Evolutionary conservation across 2,329 filamentous ascomycete genomes (phyloP), one percentile per base, ranked within the genome.

Genomic region (Colletotrichum cuscutae): DNA sequence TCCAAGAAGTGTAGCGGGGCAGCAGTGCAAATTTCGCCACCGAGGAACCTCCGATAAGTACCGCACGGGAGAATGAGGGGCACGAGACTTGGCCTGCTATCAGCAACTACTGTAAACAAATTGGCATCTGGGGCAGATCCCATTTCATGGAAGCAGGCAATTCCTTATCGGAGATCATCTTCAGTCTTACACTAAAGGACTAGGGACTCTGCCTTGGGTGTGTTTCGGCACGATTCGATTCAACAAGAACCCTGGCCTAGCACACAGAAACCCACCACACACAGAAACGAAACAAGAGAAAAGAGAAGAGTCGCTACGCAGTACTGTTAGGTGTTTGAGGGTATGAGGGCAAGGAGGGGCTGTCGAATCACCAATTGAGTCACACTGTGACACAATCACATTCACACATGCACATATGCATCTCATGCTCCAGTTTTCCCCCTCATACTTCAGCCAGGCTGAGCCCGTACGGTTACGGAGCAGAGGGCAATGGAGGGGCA

Each of bases 31-130:
- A 9, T 9, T 3, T 11, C 42, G 15, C 19, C 22, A 15, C 37
- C 66, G 59, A 69, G 53, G 11, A 58, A 65, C 52, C 35, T 65
- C 59, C 53, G 59, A 15, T 9, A 30, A 58, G 60, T 62, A 49
- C 32, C n/a, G 11, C 11, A 4, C 15, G 8, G 8, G 42, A 49
- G 42, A 22, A n/a, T 49, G 19, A 49, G 42, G 42, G 42, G 42
- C 7, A 49, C 8, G 7, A 22, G 42, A 49, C 42, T 49, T 22
- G 19, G 42, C 4, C 15, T n/a, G 7, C 42, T 49, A 49, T 22
- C 42, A 49, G 19, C 42, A 8, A 49, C 42, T 35, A 19, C 42
- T 9, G 42, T 32, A 35, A 35, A 35, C 32, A 8, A 49, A 49
- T 22, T 22, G 42, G 42, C 42, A n/a, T 11, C 15, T 49, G 42